Percentiles rank a stretch among this genome's conserved stretches.
These are phyloP conservation scores for Colletotrichum sp. DNA, from an alignment of 2,329 filamentous ascomycete genomes.

Conservation along the genomic window DNA sequence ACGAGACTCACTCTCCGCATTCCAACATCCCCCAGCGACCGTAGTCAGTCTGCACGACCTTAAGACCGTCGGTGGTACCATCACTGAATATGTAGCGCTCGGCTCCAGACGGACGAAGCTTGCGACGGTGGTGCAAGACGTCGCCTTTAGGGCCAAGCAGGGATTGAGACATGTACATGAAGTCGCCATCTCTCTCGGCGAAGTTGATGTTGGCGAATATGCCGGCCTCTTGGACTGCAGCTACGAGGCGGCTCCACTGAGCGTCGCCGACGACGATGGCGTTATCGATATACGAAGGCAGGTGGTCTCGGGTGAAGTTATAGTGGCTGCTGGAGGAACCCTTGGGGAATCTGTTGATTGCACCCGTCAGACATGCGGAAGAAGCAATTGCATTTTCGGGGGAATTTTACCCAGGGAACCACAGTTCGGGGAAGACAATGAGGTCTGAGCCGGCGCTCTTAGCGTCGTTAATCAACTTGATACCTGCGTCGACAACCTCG, in stretches of 20 bases:
- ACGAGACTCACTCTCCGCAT: constrained; percentile 47
- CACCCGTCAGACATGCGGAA: not conserved
- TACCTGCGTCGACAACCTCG: not conserved
- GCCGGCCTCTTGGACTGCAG: not conserved
- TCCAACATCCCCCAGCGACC: constrained; percentile 49
- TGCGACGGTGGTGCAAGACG: constrained; percentile 44
- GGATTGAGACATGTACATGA: constrained; percentile 51
- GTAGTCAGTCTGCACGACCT: constrained; percentile 42
- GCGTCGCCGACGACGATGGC: not conserved
- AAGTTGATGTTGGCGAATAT: constrained; percentile 28
- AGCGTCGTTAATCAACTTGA: not conserved
- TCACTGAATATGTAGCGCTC: constrained; percentile 57
- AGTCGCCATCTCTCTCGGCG: constrained; percentile 40
- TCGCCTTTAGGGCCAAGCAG: constrained; percentile 46
- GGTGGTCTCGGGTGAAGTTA: not conserved
- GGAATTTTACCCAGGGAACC: not conserved
- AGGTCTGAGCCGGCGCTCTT: not conserved
- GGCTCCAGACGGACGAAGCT: constrained; percentile 59
- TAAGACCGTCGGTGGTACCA: constrained; percentile 39
- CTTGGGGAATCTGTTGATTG: not conserved
- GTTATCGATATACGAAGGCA: not conserved
- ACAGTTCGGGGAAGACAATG: not conserved
- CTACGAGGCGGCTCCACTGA: not conserved
- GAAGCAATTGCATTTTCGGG: not conserved
- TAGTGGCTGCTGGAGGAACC: not conserved